Evolutionary conservation across 345 rosid genomes (phyloP).

Genomic region (Trapa bicornis): DNA sequence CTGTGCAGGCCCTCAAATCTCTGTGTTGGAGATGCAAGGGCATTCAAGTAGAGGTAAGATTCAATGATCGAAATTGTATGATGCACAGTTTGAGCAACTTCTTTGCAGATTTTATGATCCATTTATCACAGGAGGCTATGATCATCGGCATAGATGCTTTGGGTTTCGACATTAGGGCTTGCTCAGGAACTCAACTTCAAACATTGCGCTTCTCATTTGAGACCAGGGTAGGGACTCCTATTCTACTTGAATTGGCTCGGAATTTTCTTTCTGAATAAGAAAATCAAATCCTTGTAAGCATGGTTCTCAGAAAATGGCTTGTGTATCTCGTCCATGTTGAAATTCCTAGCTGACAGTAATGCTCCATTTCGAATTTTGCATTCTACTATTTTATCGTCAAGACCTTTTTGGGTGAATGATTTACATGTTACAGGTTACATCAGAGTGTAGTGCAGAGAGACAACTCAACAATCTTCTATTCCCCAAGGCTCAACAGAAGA

Average conservation of each 20-base stretch:
- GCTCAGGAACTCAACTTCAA: slow-evolving; percentile 73
- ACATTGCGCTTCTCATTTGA: slow-evolving; percentile 66
- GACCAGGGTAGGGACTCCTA: slow-evolving; percentile 38
- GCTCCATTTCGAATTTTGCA: neutral
- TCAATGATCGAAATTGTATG: no score
- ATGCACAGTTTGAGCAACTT: neutral
- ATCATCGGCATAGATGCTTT: slow-evolving; percentile 57
- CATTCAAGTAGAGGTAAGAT: slow-evolving; percentile 77
- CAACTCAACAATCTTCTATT: slow-evolving; percentile 61
- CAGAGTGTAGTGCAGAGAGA: slow-evolving; percentile 66
- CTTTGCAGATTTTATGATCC: no score
- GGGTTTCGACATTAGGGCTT: slow-evolving; percentile 74
- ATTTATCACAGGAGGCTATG: slow-evolving; percentile 50
- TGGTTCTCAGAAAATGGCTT: neutral
- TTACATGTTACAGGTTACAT: slow-evolving; percentile 51
- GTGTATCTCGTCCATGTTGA: neutral
- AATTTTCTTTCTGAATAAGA: neutral
- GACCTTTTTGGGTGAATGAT: neutral
- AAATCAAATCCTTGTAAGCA: neutral
- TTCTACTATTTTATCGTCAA: neutral
- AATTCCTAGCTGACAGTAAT: neutral
- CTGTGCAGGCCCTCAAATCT: slow-evolving; percentile 53
- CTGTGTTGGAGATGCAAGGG: slow-evolving; percentile 74
- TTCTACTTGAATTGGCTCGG: neutral
- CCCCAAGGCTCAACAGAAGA: slow-evolving; percentile 28